A percentile compares a stretch with the other conserved stretches of the same genome.
These are phyloP conservation scores for Calamus simplicifolius DNA, from an alignment of 176 grass and related monocot genomes.

Conservation along the genomic window DNA sequence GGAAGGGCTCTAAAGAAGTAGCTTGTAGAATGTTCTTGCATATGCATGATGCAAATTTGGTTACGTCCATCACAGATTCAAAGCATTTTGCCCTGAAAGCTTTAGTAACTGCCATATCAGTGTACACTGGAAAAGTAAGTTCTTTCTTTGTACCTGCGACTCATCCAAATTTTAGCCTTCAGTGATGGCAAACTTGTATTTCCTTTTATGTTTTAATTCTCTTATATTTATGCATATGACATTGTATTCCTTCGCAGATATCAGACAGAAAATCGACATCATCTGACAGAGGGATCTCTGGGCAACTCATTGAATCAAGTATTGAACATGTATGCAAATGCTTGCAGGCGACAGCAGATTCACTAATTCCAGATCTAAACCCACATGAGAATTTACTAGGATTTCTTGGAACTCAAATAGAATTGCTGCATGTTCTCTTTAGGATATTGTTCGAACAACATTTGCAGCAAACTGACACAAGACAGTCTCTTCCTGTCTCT, in stretches of 20 bases:
- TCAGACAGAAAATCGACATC: background rate
- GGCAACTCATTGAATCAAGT: conserved; percentile 24
- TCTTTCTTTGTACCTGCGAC: background rate
- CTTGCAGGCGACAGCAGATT: conserved; percentile 45
- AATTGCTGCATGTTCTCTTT: conserved; percentile 51
- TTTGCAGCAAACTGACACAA: conserved; percentile 25
- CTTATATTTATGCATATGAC: too few species aligned
- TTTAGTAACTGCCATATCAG: conserved; percentile 52
- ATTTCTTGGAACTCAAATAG: conserved; percentile 51
- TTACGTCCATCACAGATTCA: conserved; percentile 44
- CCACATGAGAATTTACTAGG: conserved; percentile 41
- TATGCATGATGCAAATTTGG: conserved; percentile 60
- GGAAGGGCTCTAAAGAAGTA: conserved; percentile 49
- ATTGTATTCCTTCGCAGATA: background rate
- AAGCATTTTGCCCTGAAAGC: conserved; percentile 59
- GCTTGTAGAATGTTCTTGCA: conserved; percentile 53
- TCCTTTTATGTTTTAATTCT: too few species aligned
- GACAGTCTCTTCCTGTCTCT: conserved; percentile 26
- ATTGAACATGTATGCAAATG: conserved; percentile 56
- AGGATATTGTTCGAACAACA: conserved; percentile 36
- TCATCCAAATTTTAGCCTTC: too few species aligned
- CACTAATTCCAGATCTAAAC: conserved; percentile 32
- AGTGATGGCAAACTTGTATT: too few species aligned
- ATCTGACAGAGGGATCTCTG: conserved; percentile 27
- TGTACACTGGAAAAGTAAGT: conserved; percentile 74